Evolutionary conservation across 2,329 filamentous ascomycete species (phyloP).

Genomic region (Biscogniauxia mediterranea): DNA sequence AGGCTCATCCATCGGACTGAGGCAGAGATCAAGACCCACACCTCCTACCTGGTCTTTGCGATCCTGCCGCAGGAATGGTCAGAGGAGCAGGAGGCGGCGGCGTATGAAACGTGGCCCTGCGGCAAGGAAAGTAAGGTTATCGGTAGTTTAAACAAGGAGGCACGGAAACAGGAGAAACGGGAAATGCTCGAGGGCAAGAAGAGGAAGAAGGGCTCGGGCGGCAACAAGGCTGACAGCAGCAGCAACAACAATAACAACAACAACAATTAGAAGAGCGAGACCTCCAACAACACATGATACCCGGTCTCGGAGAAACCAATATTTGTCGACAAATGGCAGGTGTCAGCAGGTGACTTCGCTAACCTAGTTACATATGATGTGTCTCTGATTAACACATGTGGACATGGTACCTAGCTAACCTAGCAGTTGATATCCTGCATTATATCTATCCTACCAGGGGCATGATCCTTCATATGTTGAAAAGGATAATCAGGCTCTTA

Average conservation of each 20-base stretch:
- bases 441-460: too few species aligned
- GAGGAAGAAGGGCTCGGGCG: conserved; percentile 35
- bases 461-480: too few species aligned
- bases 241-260: conserved; percentile 20
- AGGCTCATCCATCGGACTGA: conserved; percentile 78
- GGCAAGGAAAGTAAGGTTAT: conserved; percentile 52
- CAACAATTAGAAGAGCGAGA: conserved; percentile 24
- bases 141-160: conserved; percentile 51
- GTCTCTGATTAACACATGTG: not conserved
- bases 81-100: conserved; percentile 73
- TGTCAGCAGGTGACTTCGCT: not conserved
- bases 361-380: not conserved
- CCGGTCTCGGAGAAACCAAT: not conserved
- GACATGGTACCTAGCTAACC: not conserved
- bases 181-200: conserved; percentile 49
- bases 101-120: conserved; percentile 63
- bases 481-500: too few species aligned
- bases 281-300: conserved; percentile 5
- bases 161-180: conserved; percentile 56
- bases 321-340: conserved; percentile 16
- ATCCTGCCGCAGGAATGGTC: conserved; percentile 84
- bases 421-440: too few species aligned
- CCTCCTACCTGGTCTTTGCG: conserved; percentile 94
- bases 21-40: conserved; percentile 89
- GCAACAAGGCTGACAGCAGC: conserved; percentile 19